Conservation (phyloP, 2,329 filamentous ascomycete species). For the Colletotrichum magnum region DNA sequence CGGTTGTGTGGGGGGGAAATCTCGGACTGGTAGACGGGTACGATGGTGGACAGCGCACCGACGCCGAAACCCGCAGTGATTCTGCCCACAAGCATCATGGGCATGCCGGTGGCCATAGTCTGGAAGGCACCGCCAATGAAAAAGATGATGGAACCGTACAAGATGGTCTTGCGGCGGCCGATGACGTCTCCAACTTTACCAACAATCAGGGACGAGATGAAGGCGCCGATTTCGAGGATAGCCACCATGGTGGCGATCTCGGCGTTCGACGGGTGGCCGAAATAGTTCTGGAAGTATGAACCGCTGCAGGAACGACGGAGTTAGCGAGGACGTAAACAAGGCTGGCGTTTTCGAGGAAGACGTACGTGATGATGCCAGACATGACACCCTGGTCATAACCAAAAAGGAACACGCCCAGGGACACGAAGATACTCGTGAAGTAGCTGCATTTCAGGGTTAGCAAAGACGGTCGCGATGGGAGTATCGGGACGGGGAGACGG, state of each 20-base stretch:
- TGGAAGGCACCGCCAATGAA: constrained; percentile 87
- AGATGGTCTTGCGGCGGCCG: constrained; percentile 88
- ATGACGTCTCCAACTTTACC: constrained; percentile 93
- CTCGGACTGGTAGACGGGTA: constrained; percentile 94
- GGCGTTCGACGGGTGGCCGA: constrained; percentile 87
- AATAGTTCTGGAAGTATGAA: constrained; percentile 90
- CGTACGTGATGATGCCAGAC: constrained; percentile 80
- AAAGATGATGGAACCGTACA: constrained; percentile 95
- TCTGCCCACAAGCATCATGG: constrained; percentile 89
- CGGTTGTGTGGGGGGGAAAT: constrained; percentile 97
- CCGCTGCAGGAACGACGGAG: constrained; percentile 69
- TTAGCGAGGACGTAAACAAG: constrained; percentile 7
- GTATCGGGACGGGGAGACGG: constrained; percentile 39
- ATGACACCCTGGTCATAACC: constrained; percentile 93
- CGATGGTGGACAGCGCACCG: constrained; percentile 90
- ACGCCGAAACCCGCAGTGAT: constrained; percentile 89
- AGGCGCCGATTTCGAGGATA: constrained; percentile 93
- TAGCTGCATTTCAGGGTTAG: constrained; percentile 70
- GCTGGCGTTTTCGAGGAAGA: constrained; percentile 9
- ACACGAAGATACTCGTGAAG: constrained; percentile 94
- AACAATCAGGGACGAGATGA: constrained; percentile 89
- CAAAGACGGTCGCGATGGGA: constrained; percentile 5
- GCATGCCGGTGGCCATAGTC: constrained; percentile 84
- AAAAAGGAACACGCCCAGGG: constrained; percentile 88
- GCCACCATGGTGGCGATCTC: constrained; percentile 98